A percentile compares a stretch with the other conserved stretches of the same genome.
These are phyloP conservation scores for Talaromyces amestolkiae DNA, from an alignment of 2,329 filamentous ascomycete genomes.

Conservation along the genomic window DNA sequence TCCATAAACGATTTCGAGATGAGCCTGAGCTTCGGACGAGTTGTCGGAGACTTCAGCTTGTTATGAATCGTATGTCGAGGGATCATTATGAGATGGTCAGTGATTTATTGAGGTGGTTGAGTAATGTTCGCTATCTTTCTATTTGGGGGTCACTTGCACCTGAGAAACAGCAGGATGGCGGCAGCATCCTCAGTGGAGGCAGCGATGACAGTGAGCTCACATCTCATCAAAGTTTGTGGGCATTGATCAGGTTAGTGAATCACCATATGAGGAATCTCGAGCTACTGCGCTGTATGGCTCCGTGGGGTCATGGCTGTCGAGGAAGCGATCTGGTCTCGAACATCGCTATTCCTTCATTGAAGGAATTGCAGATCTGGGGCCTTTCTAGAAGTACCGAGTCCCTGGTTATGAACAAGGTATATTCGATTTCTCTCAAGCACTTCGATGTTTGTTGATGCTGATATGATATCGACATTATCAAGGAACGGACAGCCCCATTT, in stretches of 20 bases:
- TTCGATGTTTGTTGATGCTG: background rate
- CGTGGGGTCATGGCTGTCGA: background rate
- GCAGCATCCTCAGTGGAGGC: background rate
- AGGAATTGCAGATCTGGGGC: background rate
- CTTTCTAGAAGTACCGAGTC: background rate
- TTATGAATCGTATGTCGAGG: background rate
- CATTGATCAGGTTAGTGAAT: background rate
- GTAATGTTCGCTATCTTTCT: background rate
- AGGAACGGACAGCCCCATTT: background rate
- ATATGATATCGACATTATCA: background rate
- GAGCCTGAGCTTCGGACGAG: background rate
- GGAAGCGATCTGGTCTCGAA: background rate
- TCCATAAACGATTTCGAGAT: background rate
- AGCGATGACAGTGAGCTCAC: background rate
- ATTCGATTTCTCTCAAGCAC: background rate
- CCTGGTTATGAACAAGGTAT: background rate
- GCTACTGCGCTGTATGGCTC: background rate
- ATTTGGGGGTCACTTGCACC: background rate
- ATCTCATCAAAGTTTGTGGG: background rate
- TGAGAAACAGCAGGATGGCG: background rate
- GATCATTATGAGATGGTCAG: background rate
- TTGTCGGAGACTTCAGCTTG: background rate
- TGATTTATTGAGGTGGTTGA: background rate
- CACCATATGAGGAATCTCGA: background rate
- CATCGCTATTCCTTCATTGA: background rate